phyloP scores from a whole-genome alignment of 208 protist species.

The Trypanosoma caninum region DNA sequence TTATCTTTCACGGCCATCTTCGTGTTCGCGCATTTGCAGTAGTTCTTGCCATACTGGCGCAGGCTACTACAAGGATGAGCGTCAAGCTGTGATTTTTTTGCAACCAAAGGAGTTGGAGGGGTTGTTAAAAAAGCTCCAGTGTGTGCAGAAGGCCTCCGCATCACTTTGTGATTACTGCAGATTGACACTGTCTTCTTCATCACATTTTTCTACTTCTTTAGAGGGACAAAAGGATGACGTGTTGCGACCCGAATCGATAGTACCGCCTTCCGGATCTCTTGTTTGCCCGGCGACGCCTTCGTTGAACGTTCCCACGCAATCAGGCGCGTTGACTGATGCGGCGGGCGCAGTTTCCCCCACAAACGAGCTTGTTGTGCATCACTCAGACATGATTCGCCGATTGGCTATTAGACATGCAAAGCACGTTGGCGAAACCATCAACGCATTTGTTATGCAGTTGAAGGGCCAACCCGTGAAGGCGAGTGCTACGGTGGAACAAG shows the following conservation, averaged over 20 bases:
- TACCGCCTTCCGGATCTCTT: conserved; percentile 7
- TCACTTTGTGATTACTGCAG: conserved; percentile 43
- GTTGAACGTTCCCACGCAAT: not conserved
- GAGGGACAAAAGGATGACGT: too few species aligned
- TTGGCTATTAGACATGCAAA: conserved; percentile 23
- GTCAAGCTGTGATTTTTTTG: conserved; percentile 37
- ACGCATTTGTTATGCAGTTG: conserved; percentile 19
- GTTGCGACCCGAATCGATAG: too few species aligned
- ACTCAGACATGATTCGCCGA: conserved; percentile 47
- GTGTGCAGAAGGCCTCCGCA: conserved; percentile 31
- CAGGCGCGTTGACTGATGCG: not conserved
- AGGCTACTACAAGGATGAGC: conserved; percentile 63
- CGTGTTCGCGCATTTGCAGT: not conserved
- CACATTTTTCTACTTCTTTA: too few species aligned
- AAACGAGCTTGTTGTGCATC: conserved; percentile 50
- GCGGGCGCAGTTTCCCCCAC: conserved; percentile 27
- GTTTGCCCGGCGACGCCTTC: not conserved
- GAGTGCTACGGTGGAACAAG: not conserved
- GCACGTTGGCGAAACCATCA: conserved; percentile 21
- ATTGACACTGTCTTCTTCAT: conserved; percentile 16
- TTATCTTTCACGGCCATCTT: too few species aligned
- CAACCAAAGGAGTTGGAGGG: conserved; percentile 42
- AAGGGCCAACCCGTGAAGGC: not conserved
- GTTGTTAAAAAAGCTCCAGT: conserved; percentile 29
- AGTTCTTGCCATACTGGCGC: conserved; percentile 36